Percentiles rank a stretch among this genome's conserved stretches.
These are phyloP conservation scores for Willaertia magna DNA, from an alignment of 208 protist genomes.

Conservation along the genomic window DNA sequence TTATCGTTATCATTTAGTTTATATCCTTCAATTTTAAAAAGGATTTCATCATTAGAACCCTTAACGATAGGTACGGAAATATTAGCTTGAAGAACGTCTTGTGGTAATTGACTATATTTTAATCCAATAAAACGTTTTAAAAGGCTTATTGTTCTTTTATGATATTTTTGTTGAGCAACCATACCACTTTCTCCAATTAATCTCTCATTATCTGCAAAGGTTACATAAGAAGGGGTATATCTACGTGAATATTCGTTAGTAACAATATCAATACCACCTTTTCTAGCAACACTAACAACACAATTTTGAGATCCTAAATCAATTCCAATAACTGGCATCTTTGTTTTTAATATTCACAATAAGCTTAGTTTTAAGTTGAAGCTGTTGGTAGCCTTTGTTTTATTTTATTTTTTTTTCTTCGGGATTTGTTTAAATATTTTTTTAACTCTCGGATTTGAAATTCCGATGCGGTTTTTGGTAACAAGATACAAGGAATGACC, in stretches of 20 bases:
- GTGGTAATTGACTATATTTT: neutral
- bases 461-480: too few relatives aligned
- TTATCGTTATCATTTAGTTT: conserved; percentile 33
- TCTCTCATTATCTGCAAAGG: conserved; percentile 61
- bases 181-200: conserved; percentile 67
- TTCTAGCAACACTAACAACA: conserved; percentile 60
- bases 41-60: conserved; percentile 55
- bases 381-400: too few relatives aligned
- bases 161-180: conserved; percentile 31
- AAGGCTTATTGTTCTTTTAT: neutral
- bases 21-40: conserved; percentile 38
- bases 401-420: too few relatives aligned
- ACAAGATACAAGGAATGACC: too few relatives aligned
- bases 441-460: too few relatives aligned
- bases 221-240: conserved; percentile 53
- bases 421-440: too few relatives aligned
- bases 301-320: conserved; percentile 74
- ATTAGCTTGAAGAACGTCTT: conserved; percentile 48
- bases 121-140: conserved; percentile 5
- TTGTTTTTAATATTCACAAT: too few relatives aligned
- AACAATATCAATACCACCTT: conserved; percentile 68
- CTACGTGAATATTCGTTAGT: conserved; percentile 49
- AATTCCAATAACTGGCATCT: conserved; percentile 74
- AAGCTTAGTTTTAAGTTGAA: too few relatives aligned
- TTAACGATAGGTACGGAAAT: conserved; percentile 46